Conservation (phyloP, 1,139 yeast genomes). For the Magnusiomyces paraingens region DNA sequence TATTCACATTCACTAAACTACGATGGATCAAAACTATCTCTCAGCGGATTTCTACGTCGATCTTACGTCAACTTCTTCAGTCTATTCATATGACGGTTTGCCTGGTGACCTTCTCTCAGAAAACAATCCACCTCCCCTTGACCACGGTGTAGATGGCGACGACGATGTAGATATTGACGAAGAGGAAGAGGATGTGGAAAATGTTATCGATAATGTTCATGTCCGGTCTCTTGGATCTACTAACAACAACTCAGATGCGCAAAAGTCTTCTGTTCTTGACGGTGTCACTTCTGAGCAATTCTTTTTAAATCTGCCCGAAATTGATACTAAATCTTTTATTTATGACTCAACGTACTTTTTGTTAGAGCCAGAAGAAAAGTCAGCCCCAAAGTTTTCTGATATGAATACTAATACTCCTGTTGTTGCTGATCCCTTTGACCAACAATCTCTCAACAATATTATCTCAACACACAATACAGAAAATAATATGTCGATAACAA, state of each 20-base stretch:
- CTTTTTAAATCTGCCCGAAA: too few relatives aligned
- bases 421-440: background rate
- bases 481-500: too few relatives aligned
- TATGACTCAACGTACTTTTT: too few relatives aligned
- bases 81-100: background rate
- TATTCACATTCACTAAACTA: background rate
- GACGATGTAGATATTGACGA: slow-evolving; percentile 5
- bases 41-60: background rate
- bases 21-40: background rate
- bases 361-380: too few relatives aligned
- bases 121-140: slow-evolving; percentile 5
- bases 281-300: too few relatives aligned
- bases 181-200: background rate
- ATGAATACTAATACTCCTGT: background rate
- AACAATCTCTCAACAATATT: background rate
- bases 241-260: background rate
- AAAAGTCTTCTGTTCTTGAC: background rate
- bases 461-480: background rate
- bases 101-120: background rate
- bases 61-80: background rate
- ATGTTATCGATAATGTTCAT: too few relatives aligned
- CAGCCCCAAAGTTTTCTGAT: background rate
- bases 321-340: too few relatives aligned
- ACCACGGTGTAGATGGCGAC: slow-evolving; percentile 6
- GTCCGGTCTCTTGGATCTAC: too few relatives aligned